Evolutionary conservation across 2,329 filamentous ascomycete genomes (phyloP).

Genomic region (Sporothrix pseudoabietina): DNA sequence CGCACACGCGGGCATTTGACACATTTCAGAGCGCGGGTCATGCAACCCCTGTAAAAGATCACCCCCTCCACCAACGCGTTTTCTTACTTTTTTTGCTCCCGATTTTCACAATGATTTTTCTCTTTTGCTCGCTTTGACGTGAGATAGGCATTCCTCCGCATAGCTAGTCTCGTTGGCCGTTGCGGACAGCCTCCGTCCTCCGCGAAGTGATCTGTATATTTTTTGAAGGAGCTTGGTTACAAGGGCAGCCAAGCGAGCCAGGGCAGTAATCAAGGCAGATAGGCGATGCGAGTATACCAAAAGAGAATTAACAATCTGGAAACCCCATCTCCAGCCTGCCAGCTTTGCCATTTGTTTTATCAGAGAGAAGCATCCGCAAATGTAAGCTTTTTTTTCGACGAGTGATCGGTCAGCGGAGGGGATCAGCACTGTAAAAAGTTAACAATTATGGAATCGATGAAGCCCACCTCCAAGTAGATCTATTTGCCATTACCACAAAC

Average conservation of each 20-base stretch:
- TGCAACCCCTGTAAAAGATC: slow-evolving; percentile 16
- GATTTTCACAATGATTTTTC: background rate
- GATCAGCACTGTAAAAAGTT: background rate
- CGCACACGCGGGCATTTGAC: background rate
- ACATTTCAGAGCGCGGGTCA: background rate
- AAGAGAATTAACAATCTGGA: background rate
- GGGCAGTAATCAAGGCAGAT: background rate
- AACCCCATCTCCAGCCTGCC: background rate
- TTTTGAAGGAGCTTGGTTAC: background rate
- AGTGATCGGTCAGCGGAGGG: background rate
- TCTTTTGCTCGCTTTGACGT: background rate
- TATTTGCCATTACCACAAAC: background rate
- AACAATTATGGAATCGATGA: background rate
- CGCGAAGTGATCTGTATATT: background rate
- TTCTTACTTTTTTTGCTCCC: background rate
- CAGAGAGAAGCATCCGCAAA: slow-evolving; percentile 6
- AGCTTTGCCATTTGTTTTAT: background rate
- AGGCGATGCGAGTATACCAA: background rate
- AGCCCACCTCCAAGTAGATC: background rate
- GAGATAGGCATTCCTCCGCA: background rate
- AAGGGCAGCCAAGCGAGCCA: background rate
- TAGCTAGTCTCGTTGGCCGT: background rate
- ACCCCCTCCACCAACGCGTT: slow-evolving; percentile 22
- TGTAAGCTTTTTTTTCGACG: background rate
- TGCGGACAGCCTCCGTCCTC: slow-evolving; percentile 6